Base-by-base conservation (phyloP, 2,329 filamentous ascomycete species). In the Trichophyton benhamiae region DNA sequence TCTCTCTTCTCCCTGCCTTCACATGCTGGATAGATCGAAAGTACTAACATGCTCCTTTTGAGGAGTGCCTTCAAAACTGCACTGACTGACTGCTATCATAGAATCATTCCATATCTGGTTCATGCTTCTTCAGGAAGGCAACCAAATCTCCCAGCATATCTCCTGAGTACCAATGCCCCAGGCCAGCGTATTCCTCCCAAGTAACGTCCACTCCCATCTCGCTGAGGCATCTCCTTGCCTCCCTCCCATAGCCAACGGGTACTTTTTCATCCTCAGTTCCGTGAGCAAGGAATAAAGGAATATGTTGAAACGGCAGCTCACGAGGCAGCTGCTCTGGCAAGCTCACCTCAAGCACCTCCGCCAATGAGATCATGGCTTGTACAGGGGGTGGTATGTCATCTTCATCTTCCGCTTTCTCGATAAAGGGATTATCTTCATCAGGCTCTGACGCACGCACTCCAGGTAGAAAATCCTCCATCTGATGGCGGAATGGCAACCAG, bases 211-310 rank as follows among this genome's bases (percentile, higher is more conserved):
- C 61, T 13, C 38, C n/a, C 20, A 65, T 49, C 7, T 46, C 33
- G 5, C 6, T 17, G 60, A 79, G 63, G 2, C 67, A 71, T 3
- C 64, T 61, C 0, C 63, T 63, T 8, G 74, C 69, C 3, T 64
- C 67, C 44, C 74, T 64, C 0, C 76, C 60, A 11, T 60, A 57
- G 8, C n/a, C n/a, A 15, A 77, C 8, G 73, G 67, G 68, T 5
- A 78, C 70, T 61, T 77, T 75, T n/a, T 72, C 69, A 65, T 80
- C 77, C 3, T 66, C 66, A 8, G 61, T 66, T 1, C 77, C 74
- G 59, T 80, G 77, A 3, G 77, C 76, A 1, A 80, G 65, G 57
- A 80, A 77, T 0, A 79, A 63, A 0, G 76, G 78, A 0, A 72
- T 77, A 13, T 59, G 13, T 17, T 38, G 52, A 27, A 57, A 57